A percentile compares a stretch with the other conserved stretches of the same genome.
phyloP scores from a whole-genome alignment of 2,329 filamentous ascomycete genomes.

The Alternaria alternata region DNA sequence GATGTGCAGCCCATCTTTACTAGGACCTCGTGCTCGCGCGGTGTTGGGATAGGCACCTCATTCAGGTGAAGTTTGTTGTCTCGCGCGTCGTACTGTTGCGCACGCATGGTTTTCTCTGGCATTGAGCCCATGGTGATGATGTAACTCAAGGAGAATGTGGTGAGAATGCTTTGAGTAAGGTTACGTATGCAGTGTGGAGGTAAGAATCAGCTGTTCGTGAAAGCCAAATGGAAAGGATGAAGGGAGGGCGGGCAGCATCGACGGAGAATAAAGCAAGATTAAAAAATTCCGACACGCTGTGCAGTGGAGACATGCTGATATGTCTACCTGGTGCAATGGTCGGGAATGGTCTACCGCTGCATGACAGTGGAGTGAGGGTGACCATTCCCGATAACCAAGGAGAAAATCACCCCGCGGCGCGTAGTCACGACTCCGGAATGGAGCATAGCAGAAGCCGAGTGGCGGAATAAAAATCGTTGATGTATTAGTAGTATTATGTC shows the following conservation, averaged over 20 bases:
- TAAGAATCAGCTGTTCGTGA: not conserved
- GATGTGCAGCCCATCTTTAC: conserved; percentile 52
- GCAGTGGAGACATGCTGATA: conserved; percentile 9
- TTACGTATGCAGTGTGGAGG: not conserved
- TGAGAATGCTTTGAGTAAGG: not conserved
- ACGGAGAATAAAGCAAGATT: not conserved
- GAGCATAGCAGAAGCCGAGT: not conserved
- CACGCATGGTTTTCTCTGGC: conserved; percentile 33
- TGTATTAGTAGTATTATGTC: conserved; percentile 12
- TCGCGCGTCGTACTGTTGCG: conserved; percentile 43
- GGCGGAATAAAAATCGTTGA: not conserved
- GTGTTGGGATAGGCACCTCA: conserved; percentile 55
- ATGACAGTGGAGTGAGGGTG: conserved; percentile 14
- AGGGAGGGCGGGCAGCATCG: not conserved
- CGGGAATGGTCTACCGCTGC: conserved; percentile 22
- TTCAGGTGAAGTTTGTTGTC: conserved; percentile 54
- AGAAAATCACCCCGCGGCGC: conserved; percentile 9
- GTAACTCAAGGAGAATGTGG: not conserved
- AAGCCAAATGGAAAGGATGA: not conserved
- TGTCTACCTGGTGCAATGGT: conserved; percentile 1
- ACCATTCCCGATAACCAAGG: conserved; percentile 18
- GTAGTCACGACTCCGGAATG: not conserved
- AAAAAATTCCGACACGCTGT: conserved; percentile 3
- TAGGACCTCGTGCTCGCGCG: conserved; percentile 53
- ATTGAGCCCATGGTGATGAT: conserved; percentile 22